These are phyloP conservation scores for Elsinoe arachidis DNA, from an alignment of 2,329 filamentous ascomycete genomes.

Conservation along the genomic window DNA sequence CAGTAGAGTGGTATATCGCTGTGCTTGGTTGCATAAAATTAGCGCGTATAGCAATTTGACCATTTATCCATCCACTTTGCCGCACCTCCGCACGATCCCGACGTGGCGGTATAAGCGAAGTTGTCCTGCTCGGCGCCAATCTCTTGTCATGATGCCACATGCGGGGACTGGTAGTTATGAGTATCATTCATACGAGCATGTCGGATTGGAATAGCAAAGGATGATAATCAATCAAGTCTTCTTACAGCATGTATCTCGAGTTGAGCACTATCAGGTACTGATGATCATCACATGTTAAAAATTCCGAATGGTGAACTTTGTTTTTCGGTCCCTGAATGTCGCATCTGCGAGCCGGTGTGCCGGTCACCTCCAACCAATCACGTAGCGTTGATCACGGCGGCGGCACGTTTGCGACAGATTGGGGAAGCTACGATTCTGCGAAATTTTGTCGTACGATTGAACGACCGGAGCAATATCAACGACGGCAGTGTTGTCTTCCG, in stretches of 20 bases:
- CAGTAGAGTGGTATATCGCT: background rate
- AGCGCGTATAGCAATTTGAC: background rate
- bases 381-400: background rate
- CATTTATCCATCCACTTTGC: no score
- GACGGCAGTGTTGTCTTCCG: background rate
- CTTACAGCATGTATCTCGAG: background rate
- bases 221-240: background rate
- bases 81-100: background rate
- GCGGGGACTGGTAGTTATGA: background rate
- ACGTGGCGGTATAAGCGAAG: background rate
- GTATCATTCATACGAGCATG: no score
- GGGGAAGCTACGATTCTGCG: background rate
- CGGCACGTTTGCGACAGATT: slow-evolving; percentile 2
- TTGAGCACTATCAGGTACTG: background rate
- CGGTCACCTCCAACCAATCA: background rate
- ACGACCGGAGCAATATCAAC: background rate
- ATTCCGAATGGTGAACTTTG: background rate
- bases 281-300: background rate
- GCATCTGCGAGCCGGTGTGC: background rate
- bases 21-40: background rate
- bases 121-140: slow-evolving; percentile 5
- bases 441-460: slow-evolving; percentile 4
- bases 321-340: background rate
- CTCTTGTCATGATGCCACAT: background rate
- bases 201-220: no score